Evolutionary conservation across 164 flowering plant genomes (phyloP), one percentile per base, ranked within the genome.

Genomic region (Nymphaea colorata): DNA sequence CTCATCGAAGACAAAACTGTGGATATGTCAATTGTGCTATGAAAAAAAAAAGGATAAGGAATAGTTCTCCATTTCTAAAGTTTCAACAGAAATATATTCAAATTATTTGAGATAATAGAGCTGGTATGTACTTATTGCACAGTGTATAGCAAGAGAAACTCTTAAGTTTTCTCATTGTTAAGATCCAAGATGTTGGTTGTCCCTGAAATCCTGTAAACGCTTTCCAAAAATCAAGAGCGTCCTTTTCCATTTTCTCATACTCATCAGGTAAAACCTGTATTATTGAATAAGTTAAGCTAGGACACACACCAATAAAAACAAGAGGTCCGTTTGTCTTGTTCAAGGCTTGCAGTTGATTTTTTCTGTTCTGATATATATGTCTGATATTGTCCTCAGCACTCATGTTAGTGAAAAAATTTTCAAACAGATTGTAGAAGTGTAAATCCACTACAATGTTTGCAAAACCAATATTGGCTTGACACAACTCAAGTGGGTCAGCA

Each of bases 361-460:
- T 75, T 73, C 98, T 84, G 72, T 74, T 85, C 67, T 83, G 81
- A 74, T 80, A 84, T 71, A 92, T 78, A 76, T 74, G 83, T 61
- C 83, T 72, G 59, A 89, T 87, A 66, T 89, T 85, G 51, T 88
- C 93, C 44, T 10, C 63, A 15, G 78, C 42, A 61, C 82, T 92
- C 88, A 85, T 67, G 67, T 89, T 86, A 63, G 61, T 69, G 61
- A 89, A 92, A 67, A 68, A 85, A 17, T 69, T 43, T 67, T 89
- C 87, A 66, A 89, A 92, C 43, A 92, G 88, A 77, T 85, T 90
- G 80, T 92, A 92, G 80, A 82, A 89, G 71, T 92, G 98, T 81
- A 90, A 74, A 81, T 92, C 98, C 68, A 92, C 78, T 63, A 90
- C 98, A 36, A 85, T 16, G 68, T 88, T 86, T 69, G 79, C 72